A percentile compares a stretch with the other conserved stretches of the same genome.
These are phyloP conservation scores for Nakazawaea siamensis DNA, from an alignment of 805 yeast genomes.

Conservation along the genomic window DNA sequence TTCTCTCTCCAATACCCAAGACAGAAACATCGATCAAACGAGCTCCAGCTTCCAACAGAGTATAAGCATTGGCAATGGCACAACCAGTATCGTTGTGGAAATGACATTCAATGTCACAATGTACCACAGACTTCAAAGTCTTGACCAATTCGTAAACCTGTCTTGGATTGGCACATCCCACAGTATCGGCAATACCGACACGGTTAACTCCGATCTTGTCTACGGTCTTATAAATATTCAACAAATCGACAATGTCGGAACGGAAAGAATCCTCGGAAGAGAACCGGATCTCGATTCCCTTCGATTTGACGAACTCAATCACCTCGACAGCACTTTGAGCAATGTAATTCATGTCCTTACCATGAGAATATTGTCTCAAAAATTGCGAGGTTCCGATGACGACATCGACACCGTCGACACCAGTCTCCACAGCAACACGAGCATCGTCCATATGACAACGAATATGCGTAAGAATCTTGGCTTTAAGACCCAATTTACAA, in stretches of 20 bases:
- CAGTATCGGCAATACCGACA: slow-evolving; percentile 99
- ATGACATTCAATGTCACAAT: slow-evolving; percentile 96
- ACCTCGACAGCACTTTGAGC: slow-evolving; percentile 95
- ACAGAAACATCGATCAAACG: slow-evolving; percentile 90
- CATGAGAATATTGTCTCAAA: slow-evolving; percentile 90
- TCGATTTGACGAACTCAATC: slow-evolving; percentile 92
- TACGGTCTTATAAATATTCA: slow-evolving; percentile 93
- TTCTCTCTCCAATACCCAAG: slow-evolving; percentile 97
- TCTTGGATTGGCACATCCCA: slow-evolving; percentile 98
- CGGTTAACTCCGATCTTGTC: slow-evolving; percentile 97
- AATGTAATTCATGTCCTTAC: slow-evolving; percentile 97
- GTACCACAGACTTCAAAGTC: slow-evolving; percentile 86
- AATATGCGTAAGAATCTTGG: slow-evolving; percentile 92
- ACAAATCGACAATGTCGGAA: slow-evolving; percentile 88
- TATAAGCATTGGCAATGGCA: slow-evolving; percentile 97
- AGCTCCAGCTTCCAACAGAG: slow-evolving; percentile 98
- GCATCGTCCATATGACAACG: slow-evolving; percentile 99
- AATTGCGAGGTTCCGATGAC: slow-evolving; percentile 97
- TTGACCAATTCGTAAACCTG: slow-evolving; percentile 96
- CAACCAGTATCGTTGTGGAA: slow-evolving; percentile 99
- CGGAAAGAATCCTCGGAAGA: slow-evolving; percentile 97
- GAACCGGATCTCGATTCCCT: slow-evolving; percentile 94
- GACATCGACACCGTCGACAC: slow-evolving; percentile 98
- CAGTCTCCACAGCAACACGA: slow-evolving; percentile 92
- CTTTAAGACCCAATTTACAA: slow-evolving; percentile 92